phyloP scores from a whole-genome alignment of 345 rosid genomes.

The Pugionium cornutum region DNA sequence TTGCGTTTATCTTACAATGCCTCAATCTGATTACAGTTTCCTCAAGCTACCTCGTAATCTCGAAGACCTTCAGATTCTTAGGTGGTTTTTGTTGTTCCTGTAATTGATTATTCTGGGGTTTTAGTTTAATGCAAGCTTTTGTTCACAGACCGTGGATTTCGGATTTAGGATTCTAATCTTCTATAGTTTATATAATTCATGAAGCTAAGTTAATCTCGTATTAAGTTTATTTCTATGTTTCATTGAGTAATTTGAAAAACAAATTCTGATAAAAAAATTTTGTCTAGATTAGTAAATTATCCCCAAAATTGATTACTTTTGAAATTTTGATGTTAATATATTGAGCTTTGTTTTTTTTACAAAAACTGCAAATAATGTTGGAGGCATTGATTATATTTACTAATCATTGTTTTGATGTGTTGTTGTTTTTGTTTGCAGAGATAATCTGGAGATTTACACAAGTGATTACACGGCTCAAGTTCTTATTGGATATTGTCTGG shows the following conservation, averaged over 20 bases:
- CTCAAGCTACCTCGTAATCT: constrained; percentile 89
- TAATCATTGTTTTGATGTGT: neutral
- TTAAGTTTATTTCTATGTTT: neutral
- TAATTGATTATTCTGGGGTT: constrained; percentile 2
- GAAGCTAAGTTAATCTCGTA: neutral
- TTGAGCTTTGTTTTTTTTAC: neutral
- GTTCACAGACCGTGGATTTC: no score
- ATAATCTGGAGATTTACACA: constrained; percentile 81
- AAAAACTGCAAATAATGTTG: neutral
- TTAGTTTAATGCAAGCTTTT: constrained; percentile 7
- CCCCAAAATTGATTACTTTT: neutral
- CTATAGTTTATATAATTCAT: neutral
- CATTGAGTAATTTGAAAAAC: neutral
- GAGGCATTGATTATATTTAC: neutral
- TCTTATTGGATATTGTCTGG: constrained; percentile 73
- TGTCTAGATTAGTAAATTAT: neutral
- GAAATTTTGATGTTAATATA: neutral
- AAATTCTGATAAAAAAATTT: neutral
- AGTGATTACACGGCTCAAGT: constrained; percentile 87
- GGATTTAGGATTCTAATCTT: neutral
- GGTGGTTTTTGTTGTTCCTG: constrained; percentile 39
- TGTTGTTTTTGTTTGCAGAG: constrained; percentile 50
- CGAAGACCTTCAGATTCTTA: constrained; percentile 85
- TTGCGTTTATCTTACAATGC: constrained; percentile 85
- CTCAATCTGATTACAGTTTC: constrained; percentile 89